These are phyloP conservation scores for Suillus tomentosus DNA, from an alignment of 768 basidiomycete genomes.

Conservation along the genomic window DNA sequence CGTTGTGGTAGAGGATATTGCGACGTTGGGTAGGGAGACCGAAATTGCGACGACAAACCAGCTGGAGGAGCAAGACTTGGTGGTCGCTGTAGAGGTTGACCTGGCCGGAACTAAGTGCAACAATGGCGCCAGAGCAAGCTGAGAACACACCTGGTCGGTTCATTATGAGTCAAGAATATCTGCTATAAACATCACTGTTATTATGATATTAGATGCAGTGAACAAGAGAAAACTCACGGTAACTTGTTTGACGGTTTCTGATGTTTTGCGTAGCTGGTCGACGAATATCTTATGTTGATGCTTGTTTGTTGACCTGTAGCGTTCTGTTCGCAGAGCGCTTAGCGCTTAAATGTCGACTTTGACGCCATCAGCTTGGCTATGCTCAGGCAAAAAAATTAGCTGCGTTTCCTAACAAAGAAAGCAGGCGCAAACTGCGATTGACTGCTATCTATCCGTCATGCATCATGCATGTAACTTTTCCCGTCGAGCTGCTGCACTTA, in stretches of 20 bases:
- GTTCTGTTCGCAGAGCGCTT: not conserved
- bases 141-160: conserved; percentile 58
- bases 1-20: conserved; percentile 34
- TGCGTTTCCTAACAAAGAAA: not conserved
- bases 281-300: conserved; percentile 27
- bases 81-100: conserved; percentile 81
- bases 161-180: conserved; percentile 37
- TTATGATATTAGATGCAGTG: not conserved
- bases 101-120: conserved; percentile 40
- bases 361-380: not conserved
- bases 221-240: conserved; percentile 10
- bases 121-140: conserved; percentile 16
- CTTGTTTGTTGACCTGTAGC: conserved; percentile 22
- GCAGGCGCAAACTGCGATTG: not conserved
- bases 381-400: not conserved
- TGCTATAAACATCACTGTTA: not conserved
- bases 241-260: conserved; percentile 15
- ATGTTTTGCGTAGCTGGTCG: conserved; percentile 20
- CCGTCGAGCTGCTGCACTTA: not conserved
- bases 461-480: not conserved
- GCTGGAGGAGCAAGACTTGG: conserved; percentile 72
- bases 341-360: not conserved
- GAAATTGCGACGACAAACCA: conserved; percentile 62
- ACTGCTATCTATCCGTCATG: not conserved
- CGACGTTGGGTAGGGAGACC: conserved; percentile 48